Percentiles rank a stretch among this genome's conserved stretches.
Evolutionary conservation across 495 filamentous ascomycete species (phyloP).

Genomic region (Parachaetomium inaequale): DNA sequence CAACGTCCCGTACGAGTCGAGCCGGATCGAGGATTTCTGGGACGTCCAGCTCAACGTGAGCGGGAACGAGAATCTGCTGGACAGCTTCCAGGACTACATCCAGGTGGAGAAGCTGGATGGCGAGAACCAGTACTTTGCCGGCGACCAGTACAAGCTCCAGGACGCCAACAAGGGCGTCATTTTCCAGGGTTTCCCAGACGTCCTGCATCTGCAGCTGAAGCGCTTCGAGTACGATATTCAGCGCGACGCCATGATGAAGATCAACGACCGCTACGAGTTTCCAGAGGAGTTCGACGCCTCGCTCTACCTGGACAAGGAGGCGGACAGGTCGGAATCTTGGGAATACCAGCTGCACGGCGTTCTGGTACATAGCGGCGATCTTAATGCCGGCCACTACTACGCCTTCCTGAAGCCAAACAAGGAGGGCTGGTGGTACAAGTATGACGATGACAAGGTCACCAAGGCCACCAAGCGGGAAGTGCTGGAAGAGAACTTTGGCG

Average conservation of each 20-base stretch:
- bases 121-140: slow-evolving; percentile 96
- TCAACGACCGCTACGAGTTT: slow-evolving; percentile 97
- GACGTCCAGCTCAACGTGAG: slow-evolving; percentile 97
- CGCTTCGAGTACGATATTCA: slow-evolving; percentile 97
- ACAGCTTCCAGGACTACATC: slow-evolving; percentile 94
- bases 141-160: slow-evolving; percentile 82
- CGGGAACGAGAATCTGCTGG: slow-evolving; percentile 85
- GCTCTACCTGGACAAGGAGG: slow-evolving; percentile 81
- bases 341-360: slow-evolving; percentile 92
- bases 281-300: slow-evolving; percentile 87
- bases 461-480: slow-evolving; percentile 88
- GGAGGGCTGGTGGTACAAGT: slow-evolving; percentile 92
- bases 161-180: slow-evolving; percentile 98
- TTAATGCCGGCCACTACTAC: slow-evolving; percentile 99
- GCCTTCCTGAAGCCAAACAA: slow-evolving; percentile 92
- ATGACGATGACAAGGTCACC: slow-evolving; percentile 95
- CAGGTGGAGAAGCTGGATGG: slow-evolving; percentile 95
- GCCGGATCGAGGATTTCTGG: slow-evolving; percentile 95
- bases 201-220: slow-evolving; percentile 93
- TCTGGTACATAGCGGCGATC: slow-evolving; percentile 90
- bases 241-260: slow-evolving; percentile 96
- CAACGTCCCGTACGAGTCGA: slow-evolving; percentile 95
- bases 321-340: slow-evolving; percentile 85
- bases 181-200: slow-evolving; percentile 92
- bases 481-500: slow-evolving; percentile 94